phyloP scores from a whole-genome alignment of 23 red algal genomes.

The Agarophyton chilense region DNA sequence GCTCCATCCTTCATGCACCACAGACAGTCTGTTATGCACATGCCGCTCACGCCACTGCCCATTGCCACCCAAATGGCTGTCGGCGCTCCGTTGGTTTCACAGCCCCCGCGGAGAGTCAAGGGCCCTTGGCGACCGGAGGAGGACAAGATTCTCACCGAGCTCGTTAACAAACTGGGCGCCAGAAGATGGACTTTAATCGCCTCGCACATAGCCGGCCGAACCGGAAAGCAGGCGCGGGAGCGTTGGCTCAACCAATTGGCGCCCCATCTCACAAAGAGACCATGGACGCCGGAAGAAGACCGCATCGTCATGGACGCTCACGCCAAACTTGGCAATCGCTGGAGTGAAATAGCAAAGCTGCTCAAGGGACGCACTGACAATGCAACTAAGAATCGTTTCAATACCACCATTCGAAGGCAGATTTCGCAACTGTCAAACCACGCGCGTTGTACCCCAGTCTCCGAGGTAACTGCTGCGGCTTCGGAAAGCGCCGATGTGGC shows the following conservation, averaged over 20 bases:
- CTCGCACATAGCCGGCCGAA: constrained; percentile 82
- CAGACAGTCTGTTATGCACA: neutral
- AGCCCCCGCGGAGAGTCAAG: constrained; percentile 53
- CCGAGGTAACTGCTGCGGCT: neutral
- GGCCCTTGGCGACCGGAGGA: constrained; percentile 87
- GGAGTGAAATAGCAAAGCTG: constrained; percentile 75
- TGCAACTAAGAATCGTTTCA: constrained; percentile 93
- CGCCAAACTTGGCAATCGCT: constrained; percentile 80
- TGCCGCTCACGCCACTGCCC: constrained; percentile 19
- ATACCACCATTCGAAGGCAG: constrained; percentile 76
- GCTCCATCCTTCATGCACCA: neutral
- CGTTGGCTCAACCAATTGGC: constrained; percentile 90
- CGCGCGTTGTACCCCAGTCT: neutral
- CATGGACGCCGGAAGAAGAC: constrained; percentile 91
- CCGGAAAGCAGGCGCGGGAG: constrained; percentile 92
- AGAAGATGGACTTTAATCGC: constrained; percentile 73
- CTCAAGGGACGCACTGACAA: constrained; percentile 88
- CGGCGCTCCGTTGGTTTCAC: neutral
- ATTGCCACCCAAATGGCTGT: neutral
- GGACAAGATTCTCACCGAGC: constrained; percentile 62
- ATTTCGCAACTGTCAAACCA: constrained; percentile 46
- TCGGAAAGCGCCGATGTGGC: neutral
- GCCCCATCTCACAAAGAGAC: constrained; percentile 67
- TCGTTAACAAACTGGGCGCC: constrained; percentile 60
- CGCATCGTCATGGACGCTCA: constrained; percentile 75